These are phyloP conservation scores for Falciphora oryzae DNA, from an alignment of 2,329 filamentous ascomycete genomes.

Conservation along the genomic window DNA sequence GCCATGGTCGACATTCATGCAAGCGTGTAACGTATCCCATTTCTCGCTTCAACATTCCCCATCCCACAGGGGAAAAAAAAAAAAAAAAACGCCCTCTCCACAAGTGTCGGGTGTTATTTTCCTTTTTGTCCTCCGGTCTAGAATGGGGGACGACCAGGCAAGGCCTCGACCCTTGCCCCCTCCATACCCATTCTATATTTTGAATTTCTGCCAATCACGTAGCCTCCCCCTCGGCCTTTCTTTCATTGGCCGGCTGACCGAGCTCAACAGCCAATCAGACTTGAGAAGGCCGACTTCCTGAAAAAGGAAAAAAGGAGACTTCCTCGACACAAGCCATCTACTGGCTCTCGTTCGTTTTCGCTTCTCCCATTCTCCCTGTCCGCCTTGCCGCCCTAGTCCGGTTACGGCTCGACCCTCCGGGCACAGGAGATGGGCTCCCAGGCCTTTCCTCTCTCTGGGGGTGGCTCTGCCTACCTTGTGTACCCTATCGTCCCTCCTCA, in stretches of 20 bases:
- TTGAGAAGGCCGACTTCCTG: conserved; percentile 13
- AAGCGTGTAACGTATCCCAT: background rate
- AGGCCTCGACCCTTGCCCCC: background rate
- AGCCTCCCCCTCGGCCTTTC: conserved; percentile 8
- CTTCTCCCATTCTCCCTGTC: conserved; percentile 13
- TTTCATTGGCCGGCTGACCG: conserved; percentile 1
- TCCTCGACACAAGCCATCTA: conserved; percentile 20
- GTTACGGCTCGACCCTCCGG: conserved; percentile 13
- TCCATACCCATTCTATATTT: background rate
- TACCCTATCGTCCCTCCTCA: background rate
- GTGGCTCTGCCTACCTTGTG: background rate
- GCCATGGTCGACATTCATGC: background rate
- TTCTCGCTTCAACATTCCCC: background rate
- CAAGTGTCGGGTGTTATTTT: background rate
- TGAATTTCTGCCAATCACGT: background rate
- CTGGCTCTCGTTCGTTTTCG: conserved; percentile 25
- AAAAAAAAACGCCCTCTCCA: background rate
- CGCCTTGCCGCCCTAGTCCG: conserved; percentile 15
- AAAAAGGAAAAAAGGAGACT: background rate
- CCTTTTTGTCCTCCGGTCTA: conserved; percentile 1
- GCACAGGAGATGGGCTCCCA: conserved; percentile 1
- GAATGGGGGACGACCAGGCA: background rate
- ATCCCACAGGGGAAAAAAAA: background rate
- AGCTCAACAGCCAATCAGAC: conserved; percentile 18
- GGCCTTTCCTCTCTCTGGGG: background rate